Evolutionary conservation across 768 basidiomycete species (phyloP), one percentile per base, ranked within the genome.

Genomic region (Collybia nuda): DNA sequence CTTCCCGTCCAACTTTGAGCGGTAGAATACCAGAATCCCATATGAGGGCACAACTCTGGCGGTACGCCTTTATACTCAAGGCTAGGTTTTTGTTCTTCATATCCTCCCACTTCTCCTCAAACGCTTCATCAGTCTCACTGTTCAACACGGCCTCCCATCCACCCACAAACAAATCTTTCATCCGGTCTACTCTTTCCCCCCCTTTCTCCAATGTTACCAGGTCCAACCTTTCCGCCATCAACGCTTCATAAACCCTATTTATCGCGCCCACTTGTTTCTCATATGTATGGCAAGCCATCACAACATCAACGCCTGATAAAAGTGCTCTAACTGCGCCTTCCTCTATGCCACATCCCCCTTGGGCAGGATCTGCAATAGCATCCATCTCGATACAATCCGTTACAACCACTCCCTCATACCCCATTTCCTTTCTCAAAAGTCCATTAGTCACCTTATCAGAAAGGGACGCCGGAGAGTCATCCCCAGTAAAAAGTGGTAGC

Each of bases 311-410:
- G 3, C 86, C 86, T 0, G 87, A 86, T 42, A 70, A 68, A 38
- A 88, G 59, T 4, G 80, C 78, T 51, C 72, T 61, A 15, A 86
- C 75, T 0, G 84, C 81, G 5, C 84, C 85, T 36, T 70, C 71
- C 48, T 76, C 73, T 2, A 75, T 67, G 5, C 82, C 82, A 52
- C 67, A 69, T 15, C 69, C 72, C 5, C 75, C 76, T 46, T 70
- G 65, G 9, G 73, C 68, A 15, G 68, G 67, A 23, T 75, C 71
- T 0, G 81, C 75, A 14, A 88, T 78, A 9, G 88, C 86, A 42
- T 83, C 83, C 87, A 90, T 88, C 67, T 88, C 86, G 19, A 89
- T 66, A 58, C 87, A 88, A 60, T 88, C 87, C 1, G 87, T 88
- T 23, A 88, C 85, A 18, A 86, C 64, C 32, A 88, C 76, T 0